These are phyloP conservation scores for Alternaria gaisen DNA, from an alignment of 2,329 filamentous ascomycete genomes.

Conservation along the genomic window DNA sequence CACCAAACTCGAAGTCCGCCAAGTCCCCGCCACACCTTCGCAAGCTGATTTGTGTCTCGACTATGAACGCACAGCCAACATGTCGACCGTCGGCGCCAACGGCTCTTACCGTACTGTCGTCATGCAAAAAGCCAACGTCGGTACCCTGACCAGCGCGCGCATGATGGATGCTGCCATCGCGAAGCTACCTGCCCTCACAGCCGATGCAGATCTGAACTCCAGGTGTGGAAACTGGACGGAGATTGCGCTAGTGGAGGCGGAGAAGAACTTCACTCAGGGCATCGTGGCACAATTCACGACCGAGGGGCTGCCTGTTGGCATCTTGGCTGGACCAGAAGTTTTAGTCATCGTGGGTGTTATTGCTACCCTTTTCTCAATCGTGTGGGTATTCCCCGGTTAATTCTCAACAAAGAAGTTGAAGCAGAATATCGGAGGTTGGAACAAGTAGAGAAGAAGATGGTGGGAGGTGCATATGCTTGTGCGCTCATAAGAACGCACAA, in stretches of 20 bases:
- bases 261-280: constrained; percentile 56
- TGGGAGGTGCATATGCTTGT: neutral
- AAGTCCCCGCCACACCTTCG: constrained; percentile 35
- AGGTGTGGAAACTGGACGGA: constrained; percentile 58
- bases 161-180: constrained; percentile 56
- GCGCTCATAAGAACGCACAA: neutral
- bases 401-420: neutral
- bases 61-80: constrained; percentile 58
- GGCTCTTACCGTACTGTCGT: constrained; percentile 58
- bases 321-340: constrained; percentile 37
- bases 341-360: constrained; percentile 25
- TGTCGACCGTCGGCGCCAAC: constrained; percentile 58
- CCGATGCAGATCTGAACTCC: constrained; percentile 54
- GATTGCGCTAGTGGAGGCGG: constrained; percentile 56
- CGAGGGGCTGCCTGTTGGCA: constrained; percentile 41
- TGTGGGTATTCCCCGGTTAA: constrained; percentile 36
- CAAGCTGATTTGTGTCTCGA: constrained; percentile 50
- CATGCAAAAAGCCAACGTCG: constrained; percentile 55
- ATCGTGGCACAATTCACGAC: constrained; percentile 51
- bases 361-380: constrained; percentile 28
- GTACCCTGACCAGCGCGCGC: constrained; percentile 49
- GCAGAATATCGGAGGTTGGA: neutral
- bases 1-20: constrained; percentile 37
- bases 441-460: neutral
- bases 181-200: constrained; percentile 52